phyloP scores from a whole-genome alignment of 768 basidiomycete species.

The Kwoniella shandongensis region DNA sequence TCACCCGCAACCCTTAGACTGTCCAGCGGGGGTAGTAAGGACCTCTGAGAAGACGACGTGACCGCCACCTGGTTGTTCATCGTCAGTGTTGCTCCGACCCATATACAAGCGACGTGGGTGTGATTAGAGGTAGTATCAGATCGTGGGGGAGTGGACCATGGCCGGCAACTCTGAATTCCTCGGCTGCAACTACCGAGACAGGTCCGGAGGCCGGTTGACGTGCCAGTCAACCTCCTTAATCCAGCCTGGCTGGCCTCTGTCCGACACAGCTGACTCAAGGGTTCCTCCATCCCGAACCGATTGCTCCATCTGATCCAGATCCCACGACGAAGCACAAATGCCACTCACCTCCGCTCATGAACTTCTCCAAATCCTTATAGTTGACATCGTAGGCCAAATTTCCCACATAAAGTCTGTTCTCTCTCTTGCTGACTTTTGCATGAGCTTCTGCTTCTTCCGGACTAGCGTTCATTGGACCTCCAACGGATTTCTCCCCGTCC shows the following conservation, averaged over 20 bases:
- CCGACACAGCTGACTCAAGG: too few relatives aligned
- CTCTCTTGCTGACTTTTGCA: constrained; percentile 92
- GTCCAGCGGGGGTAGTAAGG: constrained; percentile 89
- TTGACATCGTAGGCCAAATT: constrained; percentile 99
- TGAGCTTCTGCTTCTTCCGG: constrained; percentile 92
- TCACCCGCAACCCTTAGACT: constrained; percentile 99
- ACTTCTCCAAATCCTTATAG: constrained; percentile 98
- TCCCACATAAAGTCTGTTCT: constrained; percentile 97
- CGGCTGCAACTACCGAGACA: too few relatives aligned
- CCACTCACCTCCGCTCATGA: constrained; percentile 99
- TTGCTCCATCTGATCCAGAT: too few relatives aligned
- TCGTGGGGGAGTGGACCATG: too few relatives aligned
- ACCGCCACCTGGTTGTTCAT: constrained; percentile 71
- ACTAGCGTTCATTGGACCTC: constrained; percentile 52
- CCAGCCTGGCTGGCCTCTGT: too few relatives aligned
- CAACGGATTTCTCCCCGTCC: constrained; percentile 26
- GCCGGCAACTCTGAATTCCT: too few relatives aligned
- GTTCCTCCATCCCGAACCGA: too few relatives aligned
- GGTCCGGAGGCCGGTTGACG: too few relatives aligned
- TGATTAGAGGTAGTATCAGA: constrained; percentile 57
- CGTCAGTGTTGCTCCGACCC: not conserved
- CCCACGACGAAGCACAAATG: not conserved
- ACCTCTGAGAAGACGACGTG: constrained; percentile 99
- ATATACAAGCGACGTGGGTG: not conserved
- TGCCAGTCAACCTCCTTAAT: too few relatives aligned